Conservation (phyloP, 2,329 filamentous ascomycete species). For the Amesomyces nigricolor region DNA sequence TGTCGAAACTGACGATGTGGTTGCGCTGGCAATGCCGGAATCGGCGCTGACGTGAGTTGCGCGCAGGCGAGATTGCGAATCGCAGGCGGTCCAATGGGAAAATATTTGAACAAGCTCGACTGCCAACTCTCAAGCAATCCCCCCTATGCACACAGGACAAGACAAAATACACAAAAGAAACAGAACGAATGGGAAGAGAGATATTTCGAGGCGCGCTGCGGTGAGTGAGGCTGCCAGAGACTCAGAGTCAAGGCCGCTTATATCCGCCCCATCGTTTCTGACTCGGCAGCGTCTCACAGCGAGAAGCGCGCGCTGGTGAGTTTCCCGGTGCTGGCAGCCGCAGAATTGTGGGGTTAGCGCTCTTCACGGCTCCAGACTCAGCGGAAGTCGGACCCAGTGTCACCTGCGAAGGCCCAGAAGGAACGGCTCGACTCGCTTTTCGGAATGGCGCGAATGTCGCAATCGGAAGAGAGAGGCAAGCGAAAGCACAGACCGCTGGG, state of each 20-base stretch:
- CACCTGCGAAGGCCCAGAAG: no score
- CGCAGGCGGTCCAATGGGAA: constrained; percentile 6
- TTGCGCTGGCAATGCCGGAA: constrained; percentile 1
- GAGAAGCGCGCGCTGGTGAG: not conserved
- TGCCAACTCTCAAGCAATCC: not conserved
- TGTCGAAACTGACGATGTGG: not conserved
- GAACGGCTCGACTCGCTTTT: not conserved
- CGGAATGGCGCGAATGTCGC: not conserved
- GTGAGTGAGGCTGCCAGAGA: not conserved
- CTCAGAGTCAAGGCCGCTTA: constrained; percentile 14
- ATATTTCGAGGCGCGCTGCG: not conserved
- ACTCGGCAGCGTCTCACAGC: constrained; percentile 9
- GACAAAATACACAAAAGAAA: not conserved
- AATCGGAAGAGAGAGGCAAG: not conserved
- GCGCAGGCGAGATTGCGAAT: not conserved
- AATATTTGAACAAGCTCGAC: not conserved
- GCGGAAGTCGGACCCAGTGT: constrained; percentile 8
- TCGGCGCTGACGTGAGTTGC: not conserved
- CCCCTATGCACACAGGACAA: not conserved
- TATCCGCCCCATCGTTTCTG: constrained; percentile 16
- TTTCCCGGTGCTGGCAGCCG: constrained; percentile 5
- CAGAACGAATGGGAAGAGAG: not conserved
- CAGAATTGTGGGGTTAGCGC: not conserved
- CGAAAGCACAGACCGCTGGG: not conserved
- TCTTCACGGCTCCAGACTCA: not conserved